Percentiles rank a stretch among this genome's conserved stretches.
Evolutionary conservation across 495 filamentous ascomycete species (phyloP).

Genomic region (Parathielavia hyrcaniae): DNA sequence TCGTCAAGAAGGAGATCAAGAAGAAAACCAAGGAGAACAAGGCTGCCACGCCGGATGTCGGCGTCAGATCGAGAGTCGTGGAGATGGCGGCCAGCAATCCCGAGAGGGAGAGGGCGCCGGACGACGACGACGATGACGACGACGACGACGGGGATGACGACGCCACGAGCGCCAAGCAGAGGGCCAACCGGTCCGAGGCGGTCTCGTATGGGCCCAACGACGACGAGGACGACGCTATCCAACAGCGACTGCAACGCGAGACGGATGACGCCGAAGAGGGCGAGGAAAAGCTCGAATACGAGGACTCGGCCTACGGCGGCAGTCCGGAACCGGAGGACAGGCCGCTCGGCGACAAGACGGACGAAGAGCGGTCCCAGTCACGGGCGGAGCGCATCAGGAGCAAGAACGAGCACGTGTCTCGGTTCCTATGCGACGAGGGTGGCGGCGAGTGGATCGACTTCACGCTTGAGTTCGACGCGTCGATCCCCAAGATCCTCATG

Average conservation of each 20-base stretch:
- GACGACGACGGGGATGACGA: constrained; percentile 79
- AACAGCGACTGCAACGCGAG: constrained; percentile 48
- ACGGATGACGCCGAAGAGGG: constrained; percentile 47
- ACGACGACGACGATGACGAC: constrained; percentile 55
- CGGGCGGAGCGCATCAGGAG: constrained; percentile 63
- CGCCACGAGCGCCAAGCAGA: constrained; percentile 71
- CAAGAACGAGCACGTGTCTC: constrained; percentile 56
- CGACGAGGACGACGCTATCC: constrained; percentile 78
- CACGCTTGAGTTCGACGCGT: constrained; percentile 73
- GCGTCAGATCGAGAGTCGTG: constrained; percentile 63
- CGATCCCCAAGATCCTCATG: constrained; percentile 85
- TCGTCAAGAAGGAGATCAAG: constrained; percentile 70
- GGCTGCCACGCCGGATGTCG: constrained; percentile 73
- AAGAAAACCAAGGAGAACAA: constrained; percentile 61
- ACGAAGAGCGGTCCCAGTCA: constrained; percentile 39
- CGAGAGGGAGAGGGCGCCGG: constrained; percentile 39
- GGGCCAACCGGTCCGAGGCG: constrained; percentile 66
- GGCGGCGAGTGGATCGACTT: constrained; percentile 70
- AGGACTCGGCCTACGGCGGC: constrained; percentile 53
- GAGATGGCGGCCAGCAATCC: constrained; percentile 48
- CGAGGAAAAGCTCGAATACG: constrained; percentile 41
- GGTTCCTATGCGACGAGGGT: constrained; percentile 73
- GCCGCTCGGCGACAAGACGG: constrained; percentile 41
- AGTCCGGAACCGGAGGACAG: constrained; percentile 42
- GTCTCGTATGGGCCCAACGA: constrained; percentile 87